These are phyloP conservation scores for Boletus semigastroideus DNA, from an alignment of 1,284 basidiomycete genomes.

Conservation along the genomic window DNA sequence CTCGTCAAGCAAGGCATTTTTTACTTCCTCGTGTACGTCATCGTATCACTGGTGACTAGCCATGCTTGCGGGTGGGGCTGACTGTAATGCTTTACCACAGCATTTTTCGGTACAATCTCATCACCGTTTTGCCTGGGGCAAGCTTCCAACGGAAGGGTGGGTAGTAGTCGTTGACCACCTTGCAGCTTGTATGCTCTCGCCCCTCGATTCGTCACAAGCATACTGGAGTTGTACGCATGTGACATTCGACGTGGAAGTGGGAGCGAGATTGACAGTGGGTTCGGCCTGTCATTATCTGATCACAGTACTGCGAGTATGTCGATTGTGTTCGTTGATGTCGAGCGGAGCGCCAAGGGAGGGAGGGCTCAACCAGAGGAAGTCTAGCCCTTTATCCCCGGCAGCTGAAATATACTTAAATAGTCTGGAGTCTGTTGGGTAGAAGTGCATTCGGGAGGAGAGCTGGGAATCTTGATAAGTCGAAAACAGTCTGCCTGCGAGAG, in stretches of 20 bases:
- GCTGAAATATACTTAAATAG: no score
- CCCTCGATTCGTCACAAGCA: conserved; percentile 11
- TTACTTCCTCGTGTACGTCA: neutral
- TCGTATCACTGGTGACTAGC: neutral
- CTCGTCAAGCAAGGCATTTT: neutral
- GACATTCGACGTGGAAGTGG: neutral
- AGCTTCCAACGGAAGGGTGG: neutral
- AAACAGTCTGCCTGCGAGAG: no score
- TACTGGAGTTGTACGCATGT: conserved; percentile 8
- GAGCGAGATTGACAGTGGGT: conserved; percentile 6
- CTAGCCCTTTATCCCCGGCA: no score
- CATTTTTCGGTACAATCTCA: neutral
- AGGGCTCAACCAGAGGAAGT: no score
- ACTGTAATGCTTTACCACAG: neutral
- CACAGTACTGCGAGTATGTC: no score
- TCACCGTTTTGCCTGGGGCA: neutral
- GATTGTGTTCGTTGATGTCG: conserved; percentile 1
- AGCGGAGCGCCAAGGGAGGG: neutral
- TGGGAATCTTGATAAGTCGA: no score
- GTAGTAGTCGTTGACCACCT: neutral
- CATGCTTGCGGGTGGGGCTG: neutral
- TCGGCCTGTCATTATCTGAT: conserved; percentile 2
- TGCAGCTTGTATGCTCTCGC: conserved; percentile 5
- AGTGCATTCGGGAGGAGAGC: no score
- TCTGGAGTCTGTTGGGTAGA: no score